phyloP scores from a whole-genome alignment of 2,329 filamentous ascomycete genomes.

The Bertia moriformis region DNA sequence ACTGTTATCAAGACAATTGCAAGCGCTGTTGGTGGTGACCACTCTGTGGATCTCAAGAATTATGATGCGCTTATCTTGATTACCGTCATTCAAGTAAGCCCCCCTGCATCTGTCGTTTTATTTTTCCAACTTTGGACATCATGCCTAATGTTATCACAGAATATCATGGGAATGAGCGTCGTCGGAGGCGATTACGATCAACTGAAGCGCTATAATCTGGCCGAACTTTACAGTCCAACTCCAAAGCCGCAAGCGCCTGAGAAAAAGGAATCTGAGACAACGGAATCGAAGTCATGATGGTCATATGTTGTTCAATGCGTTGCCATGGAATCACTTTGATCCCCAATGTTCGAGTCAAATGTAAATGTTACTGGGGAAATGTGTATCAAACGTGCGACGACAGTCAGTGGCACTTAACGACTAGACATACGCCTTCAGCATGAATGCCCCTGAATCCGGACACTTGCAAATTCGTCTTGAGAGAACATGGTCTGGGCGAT shows the following conservation, averaged over 20 bases:
- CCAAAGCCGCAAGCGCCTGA: slow-evolving; percentile 18
- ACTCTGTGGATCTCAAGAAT: slow-evolving; percentile 43
- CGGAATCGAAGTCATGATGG: no score
- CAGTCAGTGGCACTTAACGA: no score
- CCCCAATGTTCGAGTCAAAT: no score
- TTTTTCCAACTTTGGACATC: slow-evolving; percentile 2
- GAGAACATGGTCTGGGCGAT: no score
- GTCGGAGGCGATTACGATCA: slow-evolving; percentile 41
- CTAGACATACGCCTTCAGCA: no score
- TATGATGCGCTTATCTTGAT: slow-evolving; percentile 48
- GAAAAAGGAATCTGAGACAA: slow-evolving; percentile 3
- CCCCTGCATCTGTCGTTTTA: background rate
- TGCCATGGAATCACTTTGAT: no score
- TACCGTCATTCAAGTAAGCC: slow-evolving; percentile 44
- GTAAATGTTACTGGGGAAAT: no score
- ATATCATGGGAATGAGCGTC: slow-evolving; percentile 49
- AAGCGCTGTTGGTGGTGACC: slow-evolving; percentile 35
- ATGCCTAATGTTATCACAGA: slow-evolving; percentile 21
- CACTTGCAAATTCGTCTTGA: no score
- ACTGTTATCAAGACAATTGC: slow-evolving; percentile 45
- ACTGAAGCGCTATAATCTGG: slow-evolving; percentile 47
- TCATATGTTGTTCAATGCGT: no score
- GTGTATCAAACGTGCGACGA: no score
- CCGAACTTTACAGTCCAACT: slow-evolving; percentile 45
- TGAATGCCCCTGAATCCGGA: no score